Percentiles rank a stretch among this genome's conserved stretches.
These are phyloP conservation scores for Aspergillus nidulans DNA, from an alignment of 495 filamentous ascomycete genomes.

Conservation along the genomic window DNA sequence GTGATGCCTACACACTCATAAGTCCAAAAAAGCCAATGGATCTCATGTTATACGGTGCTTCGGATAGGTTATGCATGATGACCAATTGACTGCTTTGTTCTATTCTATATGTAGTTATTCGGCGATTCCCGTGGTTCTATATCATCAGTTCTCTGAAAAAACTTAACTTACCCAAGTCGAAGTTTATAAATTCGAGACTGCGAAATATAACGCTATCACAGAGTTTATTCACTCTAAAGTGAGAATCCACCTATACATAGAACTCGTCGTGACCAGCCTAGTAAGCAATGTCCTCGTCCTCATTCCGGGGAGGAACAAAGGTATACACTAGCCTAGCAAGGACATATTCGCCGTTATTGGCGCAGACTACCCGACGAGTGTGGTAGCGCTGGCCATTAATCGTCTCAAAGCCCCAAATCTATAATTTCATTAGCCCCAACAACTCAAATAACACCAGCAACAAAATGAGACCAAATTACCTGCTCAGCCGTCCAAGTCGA, in stretches of 20 bases:
- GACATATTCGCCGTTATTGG: slow-evolving; percentile 58
- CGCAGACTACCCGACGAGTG: slow-evolving; percentile 58
- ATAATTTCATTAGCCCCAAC: slow-evolving; percentile 1
- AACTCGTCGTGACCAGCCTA: neutral
- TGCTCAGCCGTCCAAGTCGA: slow-evolving; percentile 49
- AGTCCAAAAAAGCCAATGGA: slow-evolving; percentile 2
- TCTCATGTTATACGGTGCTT: neutral
- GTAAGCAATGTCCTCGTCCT: slow-evolving; percentile 3
- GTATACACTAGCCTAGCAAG: slow-evolving; percentile 72
- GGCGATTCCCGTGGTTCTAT: neutral
- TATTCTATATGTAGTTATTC: neutral
- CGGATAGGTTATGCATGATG: neutral
- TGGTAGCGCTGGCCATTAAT: slow-evolving; percentile 61
- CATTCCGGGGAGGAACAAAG: slow-evolving; percentile 28
- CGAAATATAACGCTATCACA: neutral
- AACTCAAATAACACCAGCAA: neutral
- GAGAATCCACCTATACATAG: neutral
- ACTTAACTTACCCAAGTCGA: too few species aligned
- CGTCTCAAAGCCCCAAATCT: slow-evolving; percentile 63
- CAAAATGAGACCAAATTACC: slow-evolving; percentile 25
- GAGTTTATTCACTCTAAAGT: neutral
- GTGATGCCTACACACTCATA: slow-evolving; percentile 86
- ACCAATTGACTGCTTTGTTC: neutral
- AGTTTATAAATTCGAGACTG: too few species aligned
- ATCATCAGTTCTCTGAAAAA: too few species aligned